phyloP scores from a whole-genome alignment of 768 basidiomycete species.

The Phanerochaete sordida region DNA sequence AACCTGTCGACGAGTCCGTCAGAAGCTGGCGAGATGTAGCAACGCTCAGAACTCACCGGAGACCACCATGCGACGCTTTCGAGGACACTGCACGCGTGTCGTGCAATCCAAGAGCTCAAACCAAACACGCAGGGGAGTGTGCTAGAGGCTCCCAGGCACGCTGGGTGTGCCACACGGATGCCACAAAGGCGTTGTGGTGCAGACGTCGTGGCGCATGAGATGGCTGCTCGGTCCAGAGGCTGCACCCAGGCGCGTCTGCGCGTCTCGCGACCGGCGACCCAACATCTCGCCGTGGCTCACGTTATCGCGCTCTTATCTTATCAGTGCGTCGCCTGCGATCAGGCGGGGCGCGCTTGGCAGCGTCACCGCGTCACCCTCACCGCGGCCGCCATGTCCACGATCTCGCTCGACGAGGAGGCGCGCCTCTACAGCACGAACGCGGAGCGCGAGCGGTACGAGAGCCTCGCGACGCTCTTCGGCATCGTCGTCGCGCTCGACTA shows the following conservation, averaged over 20 bases:
- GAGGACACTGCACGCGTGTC: too few species aligned
- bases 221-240: background rate
- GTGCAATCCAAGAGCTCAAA: too few species aligned
- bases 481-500: conserved; percentile 92
- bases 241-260: too few species aligned
- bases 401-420: conserved; percentile 88
- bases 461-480: conserved; percentile 85
- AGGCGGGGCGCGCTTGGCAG: background rate
- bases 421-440: conserved; percentile 83
- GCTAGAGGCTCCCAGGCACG: too few species aligned
- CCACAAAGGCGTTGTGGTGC: background rate
- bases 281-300: too few species aligned
- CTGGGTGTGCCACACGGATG: background rate
- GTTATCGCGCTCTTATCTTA: background rate
- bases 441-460: conserved; percentile 86
- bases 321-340: background rate
- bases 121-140: too few species aligned
- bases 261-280: too few species aligned
- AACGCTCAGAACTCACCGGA: too few species aligned
- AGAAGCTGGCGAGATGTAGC: too few species aligned
- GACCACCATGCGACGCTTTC: too few species aligned
- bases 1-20: too few species aligned
- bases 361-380: background rate
- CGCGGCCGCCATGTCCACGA: conserved; percentile 32
- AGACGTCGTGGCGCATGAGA: background rate